phyloP scores from a whole-genome alignment of 2,329 filamentous ascomycete genomes.

The Claviceps sp. region DNA sequence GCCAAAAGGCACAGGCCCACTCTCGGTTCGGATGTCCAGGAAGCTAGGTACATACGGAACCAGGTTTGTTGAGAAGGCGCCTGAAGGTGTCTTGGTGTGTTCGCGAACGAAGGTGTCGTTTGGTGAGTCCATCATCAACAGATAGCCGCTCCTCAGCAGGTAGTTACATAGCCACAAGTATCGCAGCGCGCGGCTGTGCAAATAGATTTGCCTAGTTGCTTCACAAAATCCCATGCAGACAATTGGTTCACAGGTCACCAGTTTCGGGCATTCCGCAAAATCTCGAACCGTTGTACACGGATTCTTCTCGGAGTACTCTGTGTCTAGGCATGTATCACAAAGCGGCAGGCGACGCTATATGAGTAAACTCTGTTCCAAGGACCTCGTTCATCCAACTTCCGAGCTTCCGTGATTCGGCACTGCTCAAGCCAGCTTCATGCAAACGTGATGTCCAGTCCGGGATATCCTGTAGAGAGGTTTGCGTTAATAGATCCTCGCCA shows the following conservation, averaged over 20 bases:
- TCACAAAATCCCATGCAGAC: too few species aligned
- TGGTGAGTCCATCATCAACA: neutral
- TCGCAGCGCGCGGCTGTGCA: too few species aligned
- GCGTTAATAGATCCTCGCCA: neutral
- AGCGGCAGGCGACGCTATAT: conserved; percentile 2
- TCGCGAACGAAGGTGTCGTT: neutral
- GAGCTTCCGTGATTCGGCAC: conserved; percentile 11
- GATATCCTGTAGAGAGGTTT: conserved; percentile 10
- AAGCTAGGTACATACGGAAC: too few species aligned
- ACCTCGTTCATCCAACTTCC: conserved; percentile 19
- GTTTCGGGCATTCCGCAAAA: neutral
- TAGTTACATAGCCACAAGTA: neutral
- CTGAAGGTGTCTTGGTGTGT: neutral
- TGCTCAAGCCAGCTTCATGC: conserved; percentile 13
- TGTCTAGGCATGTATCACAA: neutral
- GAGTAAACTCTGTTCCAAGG: conserved; percentile 18
- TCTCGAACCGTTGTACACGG: too few species aligned
- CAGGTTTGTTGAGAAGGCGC: neutral
- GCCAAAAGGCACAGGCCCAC: too few species aligned
- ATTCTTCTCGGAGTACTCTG: neutral
- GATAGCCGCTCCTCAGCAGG: neutral
- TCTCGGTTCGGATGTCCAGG: too few species aligned
- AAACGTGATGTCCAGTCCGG: conserved; percentile 15
- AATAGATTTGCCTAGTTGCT: too few species aligned
- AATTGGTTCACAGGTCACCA: too few species aligned